Conservation (phyloP, 179 eudicot species). For the Beta corolliflora region DNA sequence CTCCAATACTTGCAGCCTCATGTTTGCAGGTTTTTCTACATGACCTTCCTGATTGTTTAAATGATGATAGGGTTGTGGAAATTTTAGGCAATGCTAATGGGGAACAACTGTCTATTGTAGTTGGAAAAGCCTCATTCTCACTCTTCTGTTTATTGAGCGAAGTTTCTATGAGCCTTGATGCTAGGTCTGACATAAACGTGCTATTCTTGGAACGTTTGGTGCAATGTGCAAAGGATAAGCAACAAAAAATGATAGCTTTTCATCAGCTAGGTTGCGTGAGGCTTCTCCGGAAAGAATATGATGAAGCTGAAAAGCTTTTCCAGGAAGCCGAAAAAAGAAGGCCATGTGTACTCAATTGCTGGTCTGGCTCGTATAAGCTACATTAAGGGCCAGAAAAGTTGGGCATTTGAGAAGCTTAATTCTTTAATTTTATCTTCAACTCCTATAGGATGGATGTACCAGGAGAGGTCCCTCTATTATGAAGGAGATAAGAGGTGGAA, state of each 20-base stretch:
- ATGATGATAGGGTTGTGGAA: slow-evolving; percentile 64
- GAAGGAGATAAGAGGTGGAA: slow-evolving; percentile 64
- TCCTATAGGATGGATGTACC: slow-evolving; percentile 96
- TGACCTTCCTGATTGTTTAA: slow-evolving; percentile 76
- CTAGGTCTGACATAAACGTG: slow-evolving; percentile 58
- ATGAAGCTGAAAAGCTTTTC: slow-evolving; percentile 61
- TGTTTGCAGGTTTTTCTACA: slow-evolving; percentile 89
- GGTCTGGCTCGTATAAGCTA: slow-evolving; percentile 76
- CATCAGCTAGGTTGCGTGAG: slow-evolving; percentile 84
- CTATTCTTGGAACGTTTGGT: slow-evolving; percentile 59
- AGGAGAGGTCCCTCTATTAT: slow-evolving; percentile 89
- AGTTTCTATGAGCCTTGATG: slow-evolving; percentile 69
- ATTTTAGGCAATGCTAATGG: slow-evolving; percentile 56
- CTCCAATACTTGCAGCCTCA: slow-evolving; percentile 85
- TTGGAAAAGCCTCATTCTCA: slow-evolving; percentile 74
- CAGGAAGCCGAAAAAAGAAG: slow-evolving; percentile 64
- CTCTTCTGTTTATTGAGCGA: slow-evolving; percentile 76
- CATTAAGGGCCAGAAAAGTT: slow-evolving; percentile 55
- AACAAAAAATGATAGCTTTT: slow-evolving; percentile 69
- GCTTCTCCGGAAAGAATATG: slow-evolving; percentile 76
- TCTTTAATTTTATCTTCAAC: slow-evolving; percentile 57
- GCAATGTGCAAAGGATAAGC: slow-evolving; percentile 57
- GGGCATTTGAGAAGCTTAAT: slow-evolving; percentile 62
- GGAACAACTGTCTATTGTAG: slow-evolving; percentile 61
- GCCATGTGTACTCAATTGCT: slow-evolving; percentile 77